Percentiles rank a stretch among this genome's conserved stretches.
Evolutionary conservation across 139 green algal genomes (phyloP).

Genomic region (Volvox reticuliferus): DNA sequence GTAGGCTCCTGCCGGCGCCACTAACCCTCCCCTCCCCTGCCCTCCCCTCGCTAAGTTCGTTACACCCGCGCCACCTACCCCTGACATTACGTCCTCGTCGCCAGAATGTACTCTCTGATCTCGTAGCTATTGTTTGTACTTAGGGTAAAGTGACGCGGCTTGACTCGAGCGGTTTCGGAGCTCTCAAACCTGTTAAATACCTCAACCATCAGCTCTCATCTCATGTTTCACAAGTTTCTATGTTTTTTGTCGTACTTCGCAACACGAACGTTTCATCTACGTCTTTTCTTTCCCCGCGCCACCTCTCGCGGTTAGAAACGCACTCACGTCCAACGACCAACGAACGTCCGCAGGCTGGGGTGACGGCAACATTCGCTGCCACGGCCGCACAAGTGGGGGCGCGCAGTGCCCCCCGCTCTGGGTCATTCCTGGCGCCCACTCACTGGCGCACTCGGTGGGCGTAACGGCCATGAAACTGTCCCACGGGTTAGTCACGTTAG

Average conservation of each 20-base stretch:
- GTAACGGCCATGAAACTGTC: conserved; percentile 48
- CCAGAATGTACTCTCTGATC: too few species aligned
- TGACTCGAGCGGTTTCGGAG: too few species aligned
- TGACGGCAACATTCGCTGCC: conserved; percentile 55
- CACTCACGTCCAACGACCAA: neutral
- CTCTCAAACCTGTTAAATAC: too few species aligned
- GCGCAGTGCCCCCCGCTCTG: conserved; percentile 22
- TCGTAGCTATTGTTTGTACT: too few species aligned
- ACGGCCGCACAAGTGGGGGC: conserved; percentile 20
- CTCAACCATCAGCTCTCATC: too few species aligned
- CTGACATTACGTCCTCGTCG: too few species aligned
- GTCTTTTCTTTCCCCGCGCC: too few species aligned
- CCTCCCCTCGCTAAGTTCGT: neutral
- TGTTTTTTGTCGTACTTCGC: too few species aligned
- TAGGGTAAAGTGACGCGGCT: too few species aligned
- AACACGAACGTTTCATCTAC: too few species aligned
- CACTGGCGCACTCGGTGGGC: conserved; percentile 27
- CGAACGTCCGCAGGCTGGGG: conserved; percentile 41
- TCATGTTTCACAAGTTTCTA: too few species aligned
- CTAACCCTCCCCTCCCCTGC: neutral
- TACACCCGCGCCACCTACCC: neutral
- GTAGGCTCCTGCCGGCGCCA: neutral
- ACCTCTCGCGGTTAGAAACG: too few species aligned
- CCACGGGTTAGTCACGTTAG: conserved; percentile 12
- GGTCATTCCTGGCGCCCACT: conserved; percentile 54